Conservation (phyloP, 2,329 filamentous ascomycete species). For the Alternaria triticina region DNA sequence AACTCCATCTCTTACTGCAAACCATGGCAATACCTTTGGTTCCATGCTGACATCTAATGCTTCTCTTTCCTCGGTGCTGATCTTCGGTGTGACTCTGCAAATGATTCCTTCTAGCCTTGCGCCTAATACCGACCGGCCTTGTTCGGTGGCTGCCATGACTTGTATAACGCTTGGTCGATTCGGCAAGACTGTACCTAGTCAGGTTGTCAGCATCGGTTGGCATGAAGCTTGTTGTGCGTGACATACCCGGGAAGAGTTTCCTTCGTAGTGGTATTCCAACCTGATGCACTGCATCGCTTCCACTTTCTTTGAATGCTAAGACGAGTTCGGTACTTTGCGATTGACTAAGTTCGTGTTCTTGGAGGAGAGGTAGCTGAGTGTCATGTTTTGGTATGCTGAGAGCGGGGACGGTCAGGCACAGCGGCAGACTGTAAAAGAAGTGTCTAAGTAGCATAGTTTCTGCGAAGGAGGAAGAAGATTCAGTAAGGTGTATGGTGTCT, state of each 20-base stretch:
- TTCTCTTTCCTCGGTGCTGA: conserved; percentile 20
- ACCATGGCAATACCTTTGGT: conserved; percentile 27
- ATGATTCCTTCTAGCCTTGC: conserved; percentile 22
- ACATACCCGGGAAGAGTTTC: conserved; percentile 20
- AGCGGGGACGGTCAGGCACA: not conserved
- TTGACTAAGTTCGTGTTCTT: not conserved
- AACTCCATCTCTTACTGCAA: conserved; percentile 38
- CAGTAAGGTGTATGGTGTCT: not conserved
- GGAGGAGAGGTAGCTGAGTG: conserved; percentile 13
- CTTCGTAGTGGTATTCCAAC: conserved; percentile 23
- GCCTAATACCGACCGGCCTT: conserved; percentile 15
- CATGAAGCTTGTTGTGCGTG: not conserved
- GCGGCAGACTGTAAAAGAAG: not conserved
- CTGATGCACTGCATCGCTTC: conserved; percentile 15
- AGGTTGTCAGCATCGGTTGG: not conserved
- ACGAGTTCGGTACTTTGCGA: conserved; percentile 11
- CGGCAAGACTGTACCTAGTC: conserved; percentile 20
- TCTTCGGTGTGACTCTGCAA: conserved; percentile 27
- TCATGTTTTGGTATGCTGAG: conserved; percentile 10
- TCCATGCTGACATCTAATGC: conserved; percentile 3
- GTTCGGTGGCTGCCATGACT: conserved; percentile 21
- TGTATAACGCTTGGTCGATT: conserved; percentile 14
- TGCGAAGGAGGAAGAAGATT: not conserved
- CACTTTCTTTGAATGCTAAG: conserved; percentile 17
- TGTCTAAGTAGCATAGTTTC: conserved; percentile 4